Base-by-base conservation (phyloP, 2,329 filamentous ascomycete species). In the Clonostachys rosea region DNA sequence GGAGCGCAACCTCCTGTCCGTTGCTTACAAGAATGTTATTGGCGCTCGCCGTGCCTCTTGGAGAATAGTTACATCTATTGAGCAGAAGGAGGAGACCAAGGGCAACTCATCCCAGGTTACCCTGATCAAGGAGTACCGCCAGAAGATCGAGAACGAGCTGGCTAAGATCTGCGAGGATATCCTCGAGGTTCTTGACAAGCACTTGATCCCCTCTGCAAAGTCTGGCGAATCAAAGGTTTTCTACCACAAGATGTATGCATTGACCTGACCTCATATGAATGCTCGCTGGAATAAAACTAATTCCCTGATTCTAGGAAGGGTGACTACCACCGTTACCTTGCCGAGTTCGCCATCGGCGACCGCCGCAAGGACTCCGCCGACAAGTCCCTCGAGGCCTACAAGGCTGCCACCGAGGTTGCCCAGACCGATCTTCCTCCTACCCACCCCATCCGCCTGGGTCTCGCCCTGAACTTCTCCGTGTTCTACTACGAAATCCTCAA, bases 401-500 rank as follows among this genome's bases (percentile, higher is more conserved):
- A 96, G 79, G 78, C 72, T 81, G 92, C 92, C 62, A 97, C 92
- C 76, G 92, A 96, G 65, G 92, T 97, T 66, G 94, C 94, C 61
- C 92, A 97, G 81, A 96, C 89, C 58, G 92, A 97, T 75, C 87
- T 97, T 60, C 92, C 92, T 54, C 92, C 92, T 54, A 97, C 94
- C 52, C 92, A 97, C 81, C 92, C 92, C 62, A 97, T 97, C 78
- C 91, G 92, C 65, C 89, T 97, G 57, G 92, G 92, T 71, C 87
- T 97, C 64, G 92, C 92, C 59, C 85, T 97, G 62, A 97, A 96
- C 87, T 96, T 97, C 84, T 96, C 91, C 56, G 91, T 96, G 65
- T 97, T 96, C 83, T 97, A 97, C 86, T 99, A 99, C 73, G 94
- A 99, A 84, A 99, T 97, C 70, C 81, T 97, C 65, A 99, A 97